These are phyloP conservation scores for Pinus tabuliformis DNA, from an alignment of 75 land plant species.

Conservation along the genomic window DNA sequence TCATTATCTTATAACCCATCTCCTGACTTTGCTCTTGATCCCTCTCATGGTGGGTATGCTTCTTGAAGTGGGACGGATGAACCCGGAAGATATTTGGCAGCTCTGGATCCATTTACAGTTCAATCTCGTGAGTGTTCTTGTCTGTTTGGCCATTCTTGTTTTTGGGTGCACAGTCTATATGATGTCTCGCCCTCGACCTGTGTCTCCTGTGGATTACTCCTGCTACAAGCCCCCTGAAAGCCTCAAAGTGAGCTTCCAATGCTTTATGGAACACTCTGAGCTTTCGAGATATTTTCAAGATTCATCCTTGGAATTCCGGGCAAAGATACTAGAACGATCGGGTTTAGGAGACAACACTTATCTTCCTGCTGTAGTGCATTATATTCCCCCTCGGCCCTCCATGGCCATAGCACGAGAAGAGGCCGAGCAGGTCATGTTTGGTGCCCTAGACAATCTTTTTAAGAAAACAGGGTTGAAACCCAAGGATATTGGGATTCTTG, in stretches of 20 bases:
- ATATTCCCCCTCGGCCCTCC: slow-evolving; percentile 23
- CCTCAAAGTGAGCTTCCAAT: slow-evolving; percentile 9
- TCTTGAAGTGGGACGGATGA: slow-evolving; percentile 33
- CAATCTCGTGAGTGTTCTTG: slow-evolving; percentile 49
- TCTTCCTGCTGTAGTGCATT: slow-evolving; percentile 30
- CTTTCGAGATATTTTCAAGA: slow-evolving; percentile 18
- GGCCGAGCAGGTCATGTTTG: slow-evolving; percentile 46
- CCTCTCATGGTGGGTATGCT: slow-evolving; percentile 48
- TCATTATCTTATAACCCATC: slow-evolving; percentile 56
- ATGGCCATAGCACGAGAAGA: slow-evolving; percentile 37
- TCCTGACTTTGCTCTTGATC: slow-evolving; percentile 44
- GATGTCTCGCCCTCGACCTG: slow-evolving; percentile 11
- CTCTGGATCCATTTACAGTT: slow-evolving; percentile 55
- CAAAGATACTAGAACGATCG: slow-evolving; percentile 27
- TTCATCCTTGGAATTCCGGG: slow-evolving; percentile 27
- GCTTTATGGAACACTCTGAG: slow-evolving; percentile 22
- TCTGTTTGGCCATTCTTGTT: slow-evolving; percentile 47
- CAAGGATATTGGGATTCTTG: slow-evolving; percentile 39
- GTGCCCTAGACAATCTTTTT: slow-evolving; percentile 44
- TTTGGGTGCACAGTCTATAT: slow-evolving; percentile 45
- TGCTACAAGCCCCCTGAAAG: slow-evolving; percentile 41
- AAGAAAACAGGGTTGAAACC: slow-evolving; percentile 30
- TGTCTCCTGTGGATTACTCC: slow-evolving; percentile 35
- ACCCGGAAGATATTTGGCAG: slow-evolving; percentile 34
- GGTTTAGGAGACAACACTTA: slow-evolving; percentile 41